These are phyloP conservation scores for Hypocrella siamensis DNA, from an alignment of 2,329 filamentous ascomycete species.

Conservation along the genomic window DNA sequence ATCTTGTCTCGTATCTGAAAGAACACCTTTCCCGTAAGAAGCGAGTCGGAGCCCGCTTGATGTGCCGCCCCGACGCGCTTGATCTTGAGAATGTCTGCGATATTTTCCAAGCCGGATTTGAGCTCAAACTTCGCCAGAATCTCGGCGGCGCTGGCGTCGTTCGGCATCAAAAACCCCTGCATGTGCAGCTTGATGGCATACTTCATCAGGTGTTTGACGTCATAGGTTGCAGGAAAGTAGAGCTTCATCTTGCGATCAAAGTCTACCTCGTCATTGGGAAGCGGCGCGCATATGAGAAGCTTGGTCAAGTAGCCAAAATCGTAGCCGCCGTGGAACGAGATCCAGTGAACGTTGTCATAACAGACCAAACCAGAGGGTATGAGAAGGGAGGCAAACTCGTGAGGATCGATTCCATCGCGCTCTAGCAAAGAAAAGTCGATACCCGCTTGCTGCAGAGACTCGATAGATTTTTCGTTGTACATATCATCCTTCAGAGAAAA, in stretches of 20 bases:
- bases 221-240: constrained; percentile 86
- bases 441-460: constrained; percentile 79
- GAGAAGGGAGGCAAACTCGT: constrained; percentile 75
- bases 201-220: constrained; percentile 96
- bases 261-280: constrained; percentile 79
- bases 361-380: constrained; percentile 87
- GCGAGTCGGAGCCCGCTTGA: constrained; percentile 83
- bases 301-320: constrained; percentile 97
- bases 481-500: constrained; percentile 92
- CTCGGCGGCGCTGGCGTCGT: constrained; percentile 49
- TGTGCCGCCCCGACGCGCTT: constrained; percentile 79
- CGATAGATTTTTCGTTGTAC: constrained; percentile 92
- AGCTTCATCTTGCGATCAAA: constrained; percentile 81
- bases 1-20: constrained; percentile 84
- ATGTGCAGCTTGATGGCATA: constrained; percentile 60
- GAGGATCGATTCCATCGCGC: constrained; percentile 77
- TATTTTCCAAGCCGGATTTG: constrained; percentile 83
- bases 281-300: constrained; percentile 64
- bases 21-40: constrained; percentile 87
- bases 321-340: constrained; percentile 95
- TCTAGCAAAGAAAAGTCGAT: constrained; percentile 79
- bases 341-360: constrained; percentile 80
- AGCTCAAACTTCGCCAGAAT: constrained; percentile 75
- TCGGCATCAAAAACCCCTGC: constrained; percentile 44
- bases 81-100: constrained; percentile 83